Conservation (phyloP, 495 filamentous ascomycete species). For the Choiromyces venosus region DNA sequence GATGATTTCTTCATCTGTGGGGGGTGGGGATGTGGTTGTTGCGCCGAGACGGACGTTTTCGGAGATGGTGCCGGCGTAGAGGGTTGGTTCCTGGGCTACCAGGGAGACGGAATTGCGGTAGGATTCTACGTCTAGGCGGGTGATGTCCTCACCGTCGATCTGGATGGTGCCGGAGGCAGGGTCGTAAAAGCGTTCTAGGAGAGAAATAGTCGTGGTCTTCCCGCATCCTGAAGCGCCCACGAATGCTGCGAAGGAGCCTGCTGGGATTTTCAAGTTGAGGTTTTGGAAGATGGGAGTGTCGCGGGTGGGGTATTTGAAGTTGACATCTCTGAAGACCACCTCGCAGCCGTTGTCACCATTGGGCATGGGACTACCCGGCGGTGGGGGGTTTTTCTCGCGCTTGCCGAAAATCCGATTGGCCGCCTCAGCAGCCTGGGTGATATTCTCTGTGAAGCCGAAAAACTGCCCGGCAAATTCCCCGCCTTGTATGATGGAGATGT, state of each 20-base stretch:
- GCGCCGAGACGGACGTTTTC: conserved; percentile 55
- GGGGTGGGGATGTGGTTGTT: conserved; percentile 21
- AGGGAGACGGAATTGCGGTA: conserved; percentile 56
- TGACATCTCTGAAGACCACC: conserved; percentile 52
- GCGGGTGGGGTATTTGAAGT: conserved; percentile 58
- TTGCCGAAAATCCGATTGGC: conserved; percentile 44
- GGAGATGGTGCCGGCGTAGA: conserved; percentile 54
- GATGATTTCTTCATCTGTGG: conserved; percentile 44
- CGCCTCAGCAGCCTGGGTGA: conserved; percentile 47
- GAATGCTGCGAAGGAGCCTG: conserved; percentile 50
- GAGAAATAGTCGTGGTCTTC: conserved; percentile 53
- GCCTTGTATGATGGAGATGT: conserved; percentile 56
- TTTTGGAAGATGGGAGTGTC: conserved; percentile 52
- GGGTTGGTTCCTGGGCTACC: conserved; percentile 59
- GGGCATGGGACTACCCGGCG: conserved; percentile 32
- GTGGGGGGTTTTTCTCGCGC: conserved; percentile 25
- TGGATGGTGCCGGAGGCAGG: conserved; percentile 51
- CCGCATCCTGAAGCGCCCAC: conserved; percentile 56
- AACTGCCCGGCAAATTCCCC: conserved; percentile 54
- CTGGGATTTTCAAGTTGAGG: conserved; percentile 50
- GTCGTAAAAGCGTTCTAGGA: conserved; percentile 61
- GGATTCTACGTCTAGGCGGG: conserved; percentile 45
- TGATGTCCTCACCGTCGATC: conserved; percentile 51
- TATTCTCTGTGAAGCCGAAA: conserved; percentile 48
- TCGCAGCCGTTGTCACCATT: conserved; percentile 42